phyloP scores from a whole-genome alignment of 345 rosid genomes.

The Camelina hispida region DNA sequence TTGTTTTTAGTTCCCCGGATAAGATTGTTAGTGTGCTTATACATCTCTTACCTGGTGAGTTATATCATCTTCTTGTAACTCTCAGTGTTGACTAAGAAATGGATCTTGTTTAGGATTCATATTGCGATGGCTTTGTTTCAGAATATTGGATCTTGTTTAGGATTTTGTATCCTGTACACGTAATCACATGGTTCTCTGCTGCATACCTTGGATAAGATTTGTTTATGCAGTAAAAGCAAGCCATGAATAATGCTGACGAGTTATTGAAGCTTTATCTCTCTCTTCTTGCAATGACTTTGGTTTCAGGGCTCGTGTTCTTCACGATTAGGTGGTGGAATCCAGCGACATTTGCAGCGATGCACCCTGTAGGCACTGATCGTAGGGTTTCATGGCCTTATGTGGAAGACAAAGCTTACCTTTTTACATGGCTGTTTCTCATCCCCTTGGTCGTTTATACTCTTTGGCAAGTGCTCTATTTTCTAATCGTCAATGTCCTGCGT shows the following conservation, averaged over 20 bases:
- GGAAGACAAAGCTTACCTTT: slow-evolving; percentile 74
- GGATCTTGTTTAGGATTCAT: not conserved
- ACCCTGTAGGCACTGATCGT: slow-evolving; percentile 68
- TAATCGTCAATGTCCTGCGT: slow-evolving; percentile 89
- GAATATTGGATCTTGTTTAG: not conserved
- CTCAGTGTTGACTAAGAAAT: not conserved
- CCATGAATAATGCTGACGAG: not conserved
- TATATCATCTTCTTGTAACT: not conserved
- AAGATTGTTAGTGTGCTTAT: slow-evolving; percentile 95
- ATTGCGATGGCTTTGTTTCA: not conserved
- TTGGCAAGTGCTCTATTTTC: slow-evolving; percentile 91
- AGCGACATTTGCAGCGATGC: slow-evolving; percentile 87
- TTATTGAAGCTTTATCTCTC: not conserved
- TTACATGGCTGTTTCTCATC: slow-evolving; percentile 86
- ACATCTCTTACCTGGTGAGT: slow-evolving; percentile 96
- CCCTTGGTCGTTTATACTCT: slow-evolving; percentile 85
- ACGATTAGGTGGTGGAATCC: slow-evolving; percentile 99
- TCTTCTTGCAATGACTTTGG: slow-evolving; percentile 29
- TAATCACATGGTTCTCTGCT: not conserved
- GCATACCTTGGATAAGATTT: not conserved
- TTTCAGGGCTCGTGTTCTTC: slow-evolving; percentile 87
- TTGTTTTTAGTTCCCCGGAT: slow-evolving; percentile 94
- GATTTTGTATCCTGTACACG: not conserved
- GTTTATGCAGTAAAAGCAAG: not conserved
- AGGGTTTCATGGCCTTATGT: slow-evolving; percentile 89